Conservation (phyloP, 768 basidiomycete genomes). For the Coprinopsis marcescibilis region DNA sequence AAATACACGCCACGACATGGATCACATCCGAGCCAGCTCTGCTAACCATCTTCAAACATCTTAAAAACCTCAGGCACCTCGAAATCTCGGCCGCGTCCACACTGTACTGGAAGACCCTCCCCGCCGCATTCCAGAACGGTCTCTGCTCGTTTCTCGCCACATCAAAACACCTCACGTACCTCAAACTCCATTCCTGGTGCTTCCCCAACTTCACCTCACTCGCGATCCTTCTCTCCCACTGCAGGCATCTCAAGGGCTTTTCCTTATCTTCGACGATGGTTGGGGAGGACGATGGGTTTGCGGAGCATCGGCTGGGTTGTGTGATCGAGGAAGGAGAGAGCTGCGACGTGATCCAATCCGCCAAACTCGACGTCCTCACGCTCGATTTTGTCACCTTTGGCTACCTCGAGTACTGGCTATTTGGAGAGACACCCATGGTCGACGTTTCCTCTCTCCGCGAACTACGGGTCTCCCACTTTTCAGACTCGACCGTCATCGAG, state of each 20-base stretch:
- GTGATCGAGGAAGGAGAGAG: slow-evolving; percentile 10
- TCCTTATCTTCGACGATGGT: slow-evolving; percentile 31
- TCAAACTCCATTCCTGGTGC: slow-evolving; percentile 36
- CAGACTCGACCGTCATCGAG: slow-evolving; percentile 28
- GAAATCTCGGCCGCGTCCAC: slow-evolving; percentile 32
- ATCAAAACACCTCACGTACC: slow-evolving; percentile 27
- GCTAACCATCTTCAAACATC: slow-evolving; percentile 28
- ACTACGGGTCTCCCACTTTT: slow-evolving; percentile 36
- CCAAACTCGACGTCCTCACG: slow-evolving; percentile 31
- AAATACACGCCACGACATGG: slow-evolving; percentile 29
- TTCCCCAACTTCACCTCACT: slow-evolving; percentile 32
- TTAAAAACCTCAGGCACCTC: slow-evolving; percentile 31
- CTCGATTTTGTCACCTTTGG: slow-evolving; percentile 35
- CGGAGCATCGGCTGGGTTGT: slow-evolving; percentile 6
- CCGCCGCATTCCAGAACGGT: slow-evolving; percentile 28
- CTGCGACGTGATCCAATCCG: slow-evolving; percentile 10
- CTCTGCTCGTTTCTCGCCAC: slow-evolving; percentile 29
- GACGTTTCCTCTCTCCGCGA: slow-evolving; percentile 35
- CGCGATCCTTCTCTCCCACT: slow-evolving; percentile 27
- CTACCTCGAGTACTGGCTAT: slow-evolving; percentile 33
- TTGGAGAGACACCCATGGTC: slow-evolving; percentile 25
- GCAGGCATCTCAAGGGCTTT: slow-evolving; percentile 29
- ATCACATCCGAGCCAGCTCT: slow-evolving; percentile 33
- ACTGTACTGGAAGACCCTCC: slow-evolving; percentile 32
- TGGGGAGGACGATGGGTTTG: slow-evolving; percentile 19